Evolutionary conservation across 495 filamentous ascomycete species (phyloP).

Genomic region (Neurospora africana): DNA sequence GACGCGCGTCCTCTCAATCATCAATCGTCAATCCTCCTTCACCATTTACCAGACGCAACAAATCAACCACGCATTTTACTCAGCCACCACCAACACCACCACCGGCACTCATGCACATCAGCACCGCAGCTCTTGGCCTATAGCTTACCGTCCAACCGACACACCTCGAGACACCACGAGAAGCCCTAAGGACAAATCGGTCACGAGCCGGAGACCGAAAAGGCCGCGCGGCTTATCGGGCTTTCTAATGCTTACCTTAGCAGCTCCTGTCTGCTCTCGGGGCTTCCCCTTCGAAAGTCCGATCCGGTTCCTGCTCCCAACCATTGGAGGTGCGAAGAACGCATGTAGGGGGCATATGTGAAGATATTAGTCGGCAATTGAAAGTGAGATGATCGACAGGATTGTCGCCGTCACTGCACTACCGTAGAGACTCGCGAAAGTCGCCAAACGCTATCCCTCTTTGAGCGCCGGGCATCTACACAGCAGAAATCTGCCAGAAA

Average conservation of each 20-base stretch:
- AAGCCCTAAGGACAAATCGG: not conserved
- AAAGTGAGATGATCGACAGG: not conserved
- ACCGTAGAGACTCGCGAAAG: no score
- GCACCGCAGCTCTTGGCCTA: not conserved
- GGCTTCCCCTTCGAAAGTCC: not conserved
- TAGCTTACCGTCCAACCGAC: not conserved
- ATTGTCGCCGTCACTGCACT: not conserved
- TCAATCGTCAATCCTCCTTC: not conserved
- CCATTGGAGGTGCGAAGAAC: not conserved
- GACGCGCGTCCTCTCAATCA: not conserved
- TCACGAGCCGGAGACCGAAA: not conserved
- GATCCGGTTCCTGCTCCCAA: not conserved
- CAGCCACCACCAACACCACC: not conserved
- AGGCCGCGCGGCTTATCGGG: not conserved
- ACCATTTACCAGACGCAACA: not conserved
- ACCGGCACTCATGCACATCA: not conserved
- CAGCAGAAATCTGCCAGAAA: no score
- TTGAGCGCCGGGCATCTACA: no score
- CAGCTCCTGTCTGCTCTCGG: not conserved
- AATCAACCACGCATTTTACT: not conserved
- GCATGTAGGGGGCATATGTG: not conserved
- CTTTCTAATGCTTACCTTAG: not conserved
- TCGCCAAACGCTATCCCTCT: no score
- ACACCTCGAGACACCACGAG: not conserved
- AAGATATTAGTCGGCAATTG: not conserved